Evolutionary conservation across 495 filamentous ascomycete genomes (phyloP).

Genomic region (Aspergillus sparsus): DNA sequence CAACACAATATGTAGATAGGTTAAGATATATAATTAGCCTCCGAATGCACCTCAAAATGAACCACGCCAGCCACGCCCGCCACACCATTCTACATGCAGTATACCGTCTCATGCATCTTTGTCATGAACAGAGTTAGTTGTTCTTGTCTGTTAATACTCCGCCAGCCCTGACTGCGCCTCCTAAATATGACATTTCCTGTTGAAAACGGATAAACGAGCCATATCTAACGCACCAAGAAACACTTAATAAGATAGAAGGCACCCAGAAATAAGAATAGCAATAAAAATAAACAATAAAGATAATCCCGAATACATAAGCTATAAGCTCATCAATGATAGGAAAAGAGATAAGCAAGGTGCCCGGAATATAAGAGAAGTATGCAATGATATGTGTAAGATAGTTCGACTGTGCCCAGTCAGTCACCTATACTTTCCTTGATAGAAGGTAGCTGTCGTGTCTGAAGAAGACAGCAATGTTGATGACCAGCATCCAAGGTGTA

Average conservation of each 20-base stretch:
- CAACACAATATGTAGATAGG: too few species aligned
- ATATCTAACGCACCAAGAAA: neutral
- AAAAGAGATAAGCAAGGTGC: too few species aligned
- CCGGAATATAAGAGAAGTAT: too few species aligned
- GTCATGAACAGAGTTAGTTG: neutral
- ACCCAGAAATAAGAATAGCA: neutral
- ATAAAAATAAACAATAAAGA: neutral
- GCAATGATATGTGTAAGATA: too few species aligned
- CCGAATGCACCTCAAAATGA: neutral
- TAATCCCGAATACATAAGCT: too few species aligned
- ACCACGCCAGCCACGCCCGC: neutral
- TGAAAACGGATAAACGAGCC: neutral
- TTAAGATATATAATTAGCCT: neutral
- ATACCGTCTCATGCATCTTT: constrained; percentile 12
- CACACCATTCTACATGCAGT: constrained; percentile 9
- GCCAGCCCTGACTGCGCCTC: neutral
- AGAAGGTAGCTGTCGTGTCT: neutral
- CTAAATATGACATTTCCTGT: neutral
- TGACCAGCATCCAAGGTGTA: constrained; percentile 21
- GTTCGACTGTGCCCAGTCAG: neutral
- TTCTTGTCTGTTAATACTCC: neutral
- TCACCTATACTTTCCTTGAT: constrained; percentile 1
- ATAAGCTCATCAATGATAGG: too few species aligned
- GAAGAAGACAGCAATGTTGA: constrained; percentile 7
- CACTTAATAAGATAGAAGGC: neutral